Conservation (phyloP, 2,329 filamentous ascomycete genomes). For the Fusarium sulawesiense region DNA sequence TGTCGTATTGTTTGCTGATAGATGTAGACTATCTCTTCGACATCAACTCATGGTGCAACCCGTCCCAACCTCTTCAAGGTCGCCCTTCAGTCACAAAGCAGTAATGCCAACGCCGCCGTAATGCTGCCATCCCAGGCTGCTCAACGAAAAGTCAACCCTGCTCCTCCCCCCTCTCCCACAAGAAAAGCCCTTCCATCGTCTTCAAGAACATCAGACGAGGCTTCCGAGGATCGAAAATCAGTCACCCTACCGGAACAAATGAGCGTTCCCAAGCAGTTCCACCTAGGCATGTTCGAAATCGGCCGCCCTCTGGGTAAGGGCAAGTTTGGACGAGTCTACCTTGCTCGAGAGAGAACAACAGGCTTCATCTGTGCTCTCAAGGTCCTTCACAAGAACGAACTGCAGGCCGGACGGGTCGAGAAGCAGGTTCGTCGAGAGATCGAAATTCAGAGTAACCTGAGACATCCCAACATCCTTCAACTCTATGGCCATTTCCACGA, state of each 20-base stretch:
- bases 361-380: slow-evolving; percentile 89
- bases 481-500: slow-evolving; percentile 91
- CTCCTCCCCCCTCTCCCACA: slow-evolving; percentile 61
- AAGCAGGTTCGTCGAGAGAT: slow-evolving; percentile 89
- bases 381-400: slow-evolving; percentile 84
- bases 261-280: slow-evolving; percentile 72
- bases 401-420: slow-evolving; percentile 80
- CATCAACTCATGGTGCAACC: slow-evolving; percentile 64
- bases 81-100: slow-evolving; percentile 81
- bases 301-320: slow-evolving; percentile 87
- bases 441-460: slow-evolving; percentile 87
- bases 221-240: slow-evolving; percentile 62
- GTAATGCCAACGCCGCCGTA: slow-evolving; percentile 73
- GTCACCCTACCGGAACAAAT: slow-evolving; percentile 68
- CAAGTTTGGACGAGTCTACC: slow-evolving; percentile 88
- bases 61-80: slow-evolving; percentile 88
- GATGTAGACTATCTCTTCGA: slow-evolving; percentile 51
- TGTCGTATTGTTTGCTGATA: slow-evolving; percentile 47
- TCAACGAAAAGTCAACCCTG: slow-evolving; percentile 60
- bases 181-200: slow-evolving; percentile 61
- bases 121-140: slow-evolving; percentile 75
- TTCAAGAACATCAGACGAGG: slow-evolving; percentile 61
- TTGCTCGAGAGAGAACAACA: slow-evolving; percentile 80
- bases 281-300: slow-evolving; percentile 95
- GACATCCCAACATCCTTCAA: slow-evolving; percentile 85